phyloP scores from a whole-genome alignment of 768 basidiomycete genomes.

The Boletus coccyginus region DNA sequence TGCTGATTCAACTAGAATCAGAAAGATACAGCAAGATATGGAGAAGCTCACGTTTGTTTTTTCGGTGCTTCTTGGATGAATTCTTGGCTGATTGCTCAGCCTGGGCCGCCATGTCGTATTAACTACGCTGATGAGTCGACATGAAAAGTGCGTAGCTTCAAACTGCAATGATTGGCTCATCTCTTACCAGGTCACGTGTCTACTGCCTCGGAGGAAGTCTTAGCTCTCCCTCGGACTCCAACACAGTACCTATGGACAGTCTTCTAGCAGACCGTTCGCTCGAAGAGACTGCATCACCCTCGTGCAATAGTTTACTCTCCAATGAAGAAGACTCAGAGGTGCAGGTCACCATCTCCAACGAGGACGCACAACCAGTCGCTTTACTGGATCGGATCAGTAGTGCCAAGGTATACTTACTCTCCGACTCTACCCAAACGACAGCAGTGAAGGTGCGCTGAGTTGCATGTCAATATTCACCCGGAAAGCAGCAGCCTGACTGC shows the following conservation, averaged over 20 bases:
- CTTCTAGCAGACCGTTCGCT: slow-evolving; percentile 34
- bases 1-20: slow-evolving; percentile 48
- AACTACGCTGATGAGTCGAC: neutral
- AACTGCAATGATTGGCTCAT: too few species aligned
- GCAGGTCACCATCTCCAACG: slow-evolving; percentile 30
- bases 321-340: slow-evolving; percentile 50
- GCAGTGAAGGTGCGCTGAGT: slow-evolving; percentile 71
- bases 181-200: slow-evolving; percentile 17
- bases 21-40: neutral
- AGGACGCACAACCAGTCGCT: slow-evolving; percentile 22
- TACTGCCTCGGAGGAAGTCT: neutral
- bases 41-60: slow-evolving; percentile 83
- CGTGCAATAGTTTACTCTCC: slow-evolving; percentile 54
- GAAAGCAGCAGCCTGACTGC: slow-evolving; percentile 46
- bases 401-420: slow-evolving; percentile 74
- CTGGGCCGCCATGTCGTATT: slow-evolving; percentile 21
- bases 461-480: slow-evolving; percentile 34
- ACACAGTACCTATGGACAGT: slow-evolving; percentile 45
- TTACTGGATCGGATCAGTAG: slow-evolving; percentile 69
- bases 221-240: neutral
- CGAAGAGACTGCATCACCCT: slow-evolving; percentile 37
- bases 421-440: slow-evolving; percentile 59
- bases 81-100: slow-evolving; percentile 45
- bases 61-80: slow-evolving; percentile 88
- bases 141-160: too few species aligned